These are phyloP conservation scores for Thermoascus crustaceus DNA, from an alignment of 2,329 filamentous ascomycete species.

Conservation along the genomic window DNA sequence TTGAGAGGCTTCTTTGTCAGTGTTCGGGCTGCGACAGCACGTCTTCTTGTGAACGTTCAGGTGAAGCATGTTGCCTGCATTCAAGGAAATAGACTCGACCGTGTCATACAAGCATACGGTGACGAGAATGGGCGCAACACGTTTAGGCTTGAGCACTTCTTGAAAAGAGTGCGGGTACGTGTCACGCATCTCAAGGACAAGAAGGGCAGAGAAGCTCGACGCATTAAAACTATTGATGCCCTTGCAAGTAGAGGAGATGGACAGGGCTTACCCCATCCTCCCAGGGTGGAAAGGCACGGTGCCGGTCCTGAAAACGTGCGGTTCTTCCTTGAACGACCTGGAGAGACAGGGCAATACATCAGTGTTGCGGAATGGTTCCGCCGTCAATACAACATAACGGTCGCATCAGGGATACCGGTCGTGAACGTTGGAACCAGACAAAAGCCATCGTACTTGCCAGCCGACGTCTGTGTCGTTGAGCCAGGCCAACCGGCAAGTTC, in stretches of 20 bases:
- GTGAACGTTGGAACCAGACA: slow-evolving; percentile 54
- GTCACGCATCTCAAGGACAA: slow-evolving; percentile 35
- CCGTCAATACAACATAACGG: slow-evolving; percentile 25
- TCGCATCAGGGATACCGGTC: slow-evolving; percentile 42
- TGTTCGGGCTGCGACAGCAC: slow-evolving; percentile 49
- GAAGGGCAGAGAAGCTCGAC: slow-evolving; percentile 21
- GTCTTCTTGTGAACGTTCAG: slow-evolving; percentile 56
- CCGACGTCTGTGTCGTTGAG: slow-evolving; percentile 54
- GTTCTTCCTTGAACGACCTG: slow-evolving; percentile 42
- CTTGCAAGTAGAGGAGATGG: slow-evolving; percentile 35
- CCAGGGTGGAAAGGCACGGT: slow-evolving; percentile 27
- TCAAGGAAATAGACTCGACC: slow-evolving; percentile 35
- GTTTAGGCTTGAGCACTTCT: slow-evolving; percentile 14
- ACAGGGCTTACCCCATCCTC: slow-evolving; percentile 28
- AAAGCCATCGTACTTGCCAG: slow-evolving; percentile 55
- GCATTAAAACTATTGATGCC: slow-evolving; percentile 38
- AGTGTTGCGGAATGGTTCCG: slow-evolving; percentile 17
- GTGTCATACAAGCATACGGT: slow-evolving; percentile 28
- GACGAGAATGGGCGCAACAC: slow-evolving; percentile 7
- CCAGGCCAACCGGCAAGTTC: slow-evolving; percentile 54
- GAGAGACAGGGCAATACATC: slow-evolving; percentile 8
- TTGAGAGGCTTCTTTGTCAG: slow-evolving; percentile 56
- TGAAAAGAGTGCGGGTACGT: slow-evolving; percentile 35
- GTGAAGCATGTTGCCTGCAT: slow-evolving; percentile 54
- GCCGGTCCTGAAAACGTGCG: slow-evolving; percentile 46